phyloP scores from a whole-genome alignment of 2,329 filamentous ascomycete genomes.

The Talaromyces sp. region DNA sequence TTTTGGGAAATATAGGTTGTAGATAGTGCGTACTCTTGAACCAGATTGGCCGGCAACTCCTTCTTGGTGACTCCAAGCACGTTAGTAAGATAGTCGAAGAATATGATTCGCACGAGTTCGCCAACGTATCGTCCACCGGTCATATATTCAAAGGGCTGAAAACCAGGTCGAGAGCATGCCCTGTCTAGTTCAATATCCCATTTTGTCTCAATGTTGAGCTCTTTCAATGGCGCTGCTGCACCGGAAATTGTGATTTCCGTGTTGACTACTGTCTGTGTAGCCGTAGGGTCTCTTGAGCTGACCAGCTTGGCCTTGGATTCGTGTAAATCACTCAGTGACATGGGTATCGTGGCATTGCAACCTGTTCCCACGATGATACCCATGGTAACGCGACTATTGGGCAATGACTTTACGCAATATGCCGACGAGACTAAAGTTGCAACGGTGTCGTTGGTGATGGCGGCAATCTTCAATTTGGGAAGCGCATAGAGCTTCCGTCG shows the following conservation, averaged over 20 bases:
- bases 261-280: conserved; percentile 69
- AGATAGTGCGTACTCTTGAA: conserved; percentile 58
- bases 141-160: conserved; percentile 82
- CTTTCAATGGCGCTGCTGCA: conserved; percentile 60
- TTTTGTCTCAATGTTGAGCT: conserved; percentile 55
- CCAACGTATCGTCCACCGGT: conserved; percentile 72
- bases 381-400: conserved; percentile 65
- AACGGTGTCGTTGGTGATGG: conserved; percentile 77
- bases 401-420: conserved; percentile 60
- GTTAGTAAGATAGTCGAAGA: conserved; percentile 59
- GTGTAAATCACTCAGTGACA: conserved; percentile 59
- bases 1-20: conserved; percentile 70
- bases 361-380: conserved; percentile 77
- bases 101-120: conserved; percentile 66
- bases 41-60: conserved; percentile 52
- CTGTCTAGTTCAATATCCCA: conserved; percentile 67
- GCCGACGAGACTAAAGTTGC: conserved; percentile 73
- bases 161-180: conserved; percentile 65
- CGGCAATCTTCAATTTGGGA: conserved; percentile 64
- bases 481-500: conserved; percentile 46
- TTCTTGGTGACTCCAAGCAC: conserved; percentile 36
- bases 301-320: conserved; percentile 55
- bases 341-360: conserved; percentile 72
- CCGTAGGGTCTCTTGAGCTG: conserved; percentile 43
- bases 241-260: conserved; percentile 82